Evolutionary conservation across 2,329 filamentous ascomycete species (phyloP).

Genomic region (Talaromyces sp.): DNA sequence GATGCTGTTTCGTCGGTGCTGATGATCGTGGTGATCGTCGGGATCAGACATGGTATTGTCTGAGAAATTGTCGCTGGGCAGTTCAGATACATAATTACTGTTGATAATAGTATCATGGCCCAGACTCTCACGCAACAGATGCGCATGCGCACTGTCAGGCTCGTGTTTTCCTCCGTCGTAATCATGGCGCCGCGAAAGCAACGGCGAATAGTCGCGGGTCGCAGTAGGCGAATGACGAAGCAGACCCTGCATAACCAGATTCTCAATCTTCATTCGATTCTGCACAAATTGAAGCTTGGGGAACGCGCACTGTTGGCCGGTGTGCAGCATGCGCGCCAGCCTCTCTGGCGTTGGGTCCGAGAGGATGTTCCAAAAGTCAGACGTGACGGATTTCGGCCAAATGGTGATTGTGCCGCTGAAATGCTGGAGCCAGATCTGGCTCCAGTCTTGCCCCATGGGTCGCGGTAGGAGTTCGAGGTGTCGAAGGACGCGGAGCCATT

Average conservation of each 20-base stretch:
- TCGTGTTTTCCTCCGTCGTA: neutral
- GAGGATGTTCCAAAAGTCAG: slow-evolving; percentile 82
- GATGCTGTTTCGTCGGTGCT: slow-evolving; percentile 24
- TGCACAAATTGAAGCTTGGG: slow-evolving; percentile 87
- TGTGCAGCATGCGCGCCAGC: slow-evolving; percentile 81
- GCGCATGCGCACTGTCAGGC: neutral
- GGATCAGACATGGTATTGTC: neutral
- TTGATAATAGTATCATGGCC: neutral
- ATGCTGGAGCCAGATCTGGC: slow-evolving; percentile 89
- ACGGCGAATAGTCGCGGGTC: slow-evolving; percentile 20
- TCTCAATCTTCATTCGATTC: slow-evolving; percentile 81
- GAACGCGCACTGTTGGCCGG: slow-evolving; percentile 83
- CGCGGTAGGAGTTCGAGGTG: slow-evolving; percentile 88
- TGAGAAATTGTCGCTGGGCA: neutral
- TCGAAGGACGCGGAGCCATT: slow-evolving; percentile 93
- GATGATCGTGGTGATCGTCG: neutral
- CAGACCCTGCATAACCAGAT: slow-evolving; percentile 56
- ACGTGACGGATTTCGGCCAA: slow-evolving; percentile 76
- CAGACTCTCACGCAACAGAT: neutral
- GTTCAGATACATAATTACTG: neutral
- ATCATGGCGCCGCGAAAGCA: slow-evolving; percentile 24
- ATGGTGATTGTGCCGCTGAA: slow-evolving; percentile 95
- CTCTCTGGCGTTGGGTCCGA: slow-evolving; percentile 72
- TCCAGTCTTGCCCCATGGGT: slow-evolving; percentile 92
- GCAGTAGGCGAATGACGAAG: slow-evolving; percentile 25